A percentile compares a stretch with the other conserved stretches of the same genome.
These are phyloP conservation scores for Aspergillus campestris DNA, from an alignment of 495 filamentous ascomycete species.

Conservation along the genomic window DNA sequence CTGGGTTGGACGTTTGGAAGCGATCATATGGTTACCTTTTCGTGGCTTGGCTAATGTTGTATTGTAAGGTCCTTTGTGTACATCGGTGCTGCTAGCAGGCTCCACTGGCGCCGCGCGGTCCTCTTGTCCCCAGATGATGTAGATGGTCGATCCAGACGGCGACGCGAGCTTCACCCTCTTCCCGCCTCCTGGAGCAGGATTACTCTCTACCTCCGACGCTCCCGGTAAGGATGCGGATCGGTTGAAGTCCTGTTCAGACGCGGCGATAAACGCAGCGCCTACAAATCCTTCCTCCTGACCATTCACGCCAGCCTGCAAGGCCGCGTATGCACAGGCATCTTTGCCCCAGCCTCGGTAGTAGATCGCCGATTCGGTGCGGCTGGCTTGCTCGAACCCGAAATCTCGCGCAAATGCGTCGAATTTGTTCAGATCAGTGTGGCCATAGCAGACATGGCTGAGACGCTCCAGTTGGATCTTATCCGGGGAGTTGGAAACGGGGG, in stretches of 20 bases:
- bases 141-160: too few relatives aligned
- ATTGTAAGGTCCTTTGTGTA: too few relatives aligned
- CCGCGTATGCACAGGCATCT: slow-evolving; percentile 47
- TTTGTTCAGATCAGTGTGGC: slow-evolving; percentile 40
- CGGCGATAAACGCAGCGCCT: slow-evolving; percentile 45
- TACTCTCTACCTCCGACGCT: too few relatives aligned
- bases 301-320: slow-evolving; percentile 25
- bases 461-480: slow-evolving; percentile 40
- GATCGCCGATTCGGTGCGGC: slow-evolving; percentile 35
- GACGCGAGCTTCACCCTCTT: too few relatives aligned
- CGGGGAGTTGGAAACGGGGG: slow-evolving; percentile 5
- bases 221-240: too few relatives aligned
- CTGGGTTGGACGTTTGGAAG: too few relatives aligned
- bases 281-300: slow-evolving; percentile 32
- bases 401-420: slow-evolving; percentile 43
- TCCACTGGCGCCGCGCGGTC: too few relatives aligned
- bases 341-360: slow-evolving; percentile 50
- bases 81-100: too few relatives aligned
- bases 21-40: too few relatives aligned
- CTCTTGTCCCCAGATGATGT: too few relatives aligned
- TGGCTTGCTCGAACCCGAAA: slow-evolving; percentile 45
- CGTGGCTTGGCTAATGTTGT: too few relatives aligned
- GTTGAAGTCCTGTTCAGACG: slow-evolving; percentile 42
- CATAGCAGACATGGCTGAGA: slow-evolving; percentile 50
- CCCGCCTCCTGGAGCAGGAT: too few relatives aligned